Evolutionary conservation across 2,329 filamentous ascomycete species (phyloP).

Genomic region (Botryosphaeria dothidea): DNA sequence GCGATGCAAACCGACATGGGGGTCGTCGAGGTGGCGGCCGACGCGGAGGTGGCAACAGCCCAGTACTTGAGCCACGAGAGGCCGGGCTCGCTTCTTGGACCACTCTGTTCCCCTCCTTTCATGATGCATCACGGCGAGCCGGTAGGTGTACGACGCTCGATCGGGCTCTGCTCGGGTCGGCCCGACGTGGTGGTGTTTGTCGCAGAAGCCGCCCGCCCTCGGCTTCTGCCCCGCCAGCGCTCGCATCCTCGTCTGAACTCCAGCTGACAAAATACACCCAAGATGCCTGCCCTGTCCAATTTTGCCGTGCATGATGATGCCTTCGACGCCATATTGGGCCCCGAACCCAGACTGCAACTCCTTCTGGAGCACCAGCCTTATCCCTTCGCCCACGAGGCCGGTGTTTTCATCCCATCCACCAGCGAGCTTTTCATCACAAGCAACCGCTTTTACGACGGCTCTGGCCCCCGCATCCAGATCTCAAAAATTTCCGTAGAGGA

Average conservation of each 20-base stretch:
- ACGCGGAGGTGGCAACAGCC: not conserved
- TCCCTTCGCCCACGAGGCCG: conserved; percentile 54
- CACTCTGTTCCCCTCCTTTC: not conserved
- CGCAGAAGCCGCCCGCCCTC: not conserved
- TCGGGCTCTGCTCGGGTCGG: not conserved
- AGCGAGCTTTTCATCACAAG: conserved; percentile 42
- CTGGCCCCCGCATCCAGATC: conserved; percentile 25
- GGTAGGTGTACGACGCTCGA: not conserved
- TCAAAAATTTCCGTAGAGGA: conserved; percentile 19
- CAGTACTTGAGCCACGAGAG: too few species aligned
- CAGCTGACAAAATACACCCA: not conserved
- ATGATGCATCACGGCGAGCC: not conserved
- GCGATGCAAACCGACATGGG: not conserved
- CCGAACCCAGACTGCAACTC: conserved; percentile 24
- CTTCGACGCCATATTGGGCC: not conserved
- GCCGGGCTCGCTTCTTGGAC: not conserved
- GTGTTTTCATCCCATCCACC: conserved; percentile 36
- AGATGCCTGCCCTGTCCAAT: not conserved
- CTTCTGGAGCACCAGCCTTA: conserved; percentile 27
- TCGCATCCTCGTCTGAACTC: not conserved
- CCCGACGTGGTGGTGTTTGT: not conserved
- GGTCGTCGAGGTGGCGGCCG: not conserved
- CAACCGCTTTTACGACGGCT: conserved; percentile 31
- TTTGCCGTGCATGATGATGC: not conserved
- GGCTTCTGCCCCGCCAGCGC: not conserved